Evolutionary conservation across 2,329 filamentous ascomycete genomes (phyloP).

Genomic region (Daldinia sp.): DNA sequence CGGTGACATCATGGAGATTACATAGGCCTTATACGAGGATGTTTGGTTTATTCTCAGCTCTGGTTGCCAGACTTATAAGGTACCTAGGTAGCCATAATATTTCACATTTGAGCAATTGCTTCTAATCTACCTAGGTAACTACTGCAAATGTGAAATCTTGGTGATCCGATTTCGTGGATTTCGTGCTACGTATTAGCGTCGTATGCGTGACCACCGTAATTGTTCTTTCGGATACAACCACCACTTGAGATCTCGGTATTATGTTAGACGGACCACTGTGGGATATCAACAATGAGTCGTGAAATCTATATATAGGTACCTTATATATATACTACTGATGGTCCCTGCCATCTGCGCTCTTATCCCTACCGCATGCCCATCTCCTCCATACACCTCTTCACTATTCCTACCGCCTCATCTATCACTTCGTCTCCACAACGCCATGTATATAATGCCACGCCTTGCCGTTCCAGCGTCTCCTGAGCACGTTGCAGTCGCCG

Average conservation of each 20-base stretch:
- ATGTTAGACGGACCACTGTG: neutral
- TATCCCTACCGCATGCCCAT: conserved; percentile 43
- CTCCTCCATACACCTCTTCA: conserved; percentile 62
- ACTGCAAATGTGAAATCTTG: too few relatives aligned
- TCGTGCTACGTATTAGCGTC: too few relatives aligned
- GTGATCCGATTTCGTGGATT: too few relatives aligned
- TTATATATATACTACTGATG: neutral
- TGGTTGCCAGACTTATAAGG: too few relatives aligned
- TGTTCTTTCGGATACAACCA: neutral
- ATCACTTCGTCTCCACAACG: conserved; percentile 74
- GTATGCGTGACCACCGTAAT: too few relatives aligned
- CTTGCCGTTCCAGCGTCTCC: conserved; percentile 65
- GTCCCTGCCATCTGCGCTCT: neutral
- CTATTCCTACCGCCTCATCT: conserved; percentile 70
- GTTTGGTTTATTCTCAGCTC: too few relatives aligned
- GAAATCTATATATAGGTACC: too few relatives aligned
- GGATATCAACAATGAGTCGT: neutral
- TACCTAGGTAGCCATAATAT: too few relatives aligned
- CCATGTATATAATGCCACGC: conserved; percentile 77
- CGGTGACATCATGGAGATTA: neutral
- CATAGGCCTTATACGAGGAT: too few relatives aligned
- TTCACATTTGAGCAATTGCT: too few relatives aligned
- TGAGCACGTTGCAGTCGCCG: conserved; percentile 72
- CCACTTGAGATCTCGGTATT: neutral
- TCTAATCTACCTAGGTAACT: too few relatives aligned